A percentile compares a stretch with the other conserved stretches of the same genome.
Conservation (phyloP, 1,284 basidiomycete genomes). For the Rhodotorula sp. region DNA sequence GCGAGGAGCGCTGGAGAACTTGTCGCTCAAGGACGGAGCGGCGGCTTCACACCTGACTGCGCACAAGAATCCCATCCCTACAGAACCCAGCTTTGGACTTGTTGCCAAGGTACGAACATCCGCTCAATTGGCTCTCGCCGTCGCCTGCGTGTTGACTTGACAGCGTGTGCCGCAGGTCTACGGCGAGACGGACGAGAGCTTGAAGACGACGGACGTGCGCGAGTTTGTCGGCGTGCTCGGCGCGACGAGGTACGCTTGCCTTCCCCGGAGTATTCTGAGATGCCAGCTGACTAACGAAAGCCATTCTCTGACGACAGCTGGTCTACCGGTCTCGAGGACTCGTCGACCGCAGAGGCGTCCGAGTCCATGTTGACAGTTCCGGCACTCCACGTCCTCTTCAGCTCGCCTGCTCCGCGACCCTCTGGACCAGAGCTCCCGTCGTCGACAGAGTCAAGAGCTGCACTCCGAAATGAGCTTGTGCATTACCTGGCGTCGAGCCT, state of each 20-base stretch:
- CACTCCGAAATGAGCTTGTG: slow-evolving; percentile 59
- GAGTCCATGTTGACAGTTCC: slow-evolving; percentile 15
- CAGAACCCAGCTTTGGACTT: slow-evolving; percentile 34
- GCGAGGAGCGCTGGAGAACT: neutral
- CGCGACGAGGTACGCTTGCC: slow-evolving; percentile 21
- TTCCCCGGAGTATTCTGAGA: too few relatives aligned
- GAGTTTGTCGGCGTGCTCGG: slow-evolving; percentile 45
- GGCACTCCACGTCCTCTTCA: slow-evolving; percentile 38
- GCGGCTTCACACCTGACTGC: neutral
- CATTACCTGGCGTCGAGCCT: slow-evolving; percentile 68
- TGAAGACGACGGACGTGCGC: slow-evolving; percentile 40
- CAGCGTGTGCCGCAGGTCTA: slow-evolving; percentile 18
- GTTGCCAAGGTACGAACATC: slow-evolving; percentile 34
- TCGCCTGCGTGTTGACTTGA: neutral
- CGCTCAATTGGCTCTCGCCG: too few relatives aligned
- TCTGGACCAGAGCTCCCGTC: neutral
- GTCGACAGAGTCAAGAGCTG: neutral
- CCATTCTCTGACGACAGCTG: slow-evolving; percentile 2
- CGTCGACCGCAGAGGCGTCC: neutral
- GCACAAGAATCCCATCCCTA: slow-evolving; percentile 40
- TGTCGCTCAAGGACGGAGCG: neutral
- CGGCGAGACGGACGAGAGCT: slow-evolving; percentile 29
- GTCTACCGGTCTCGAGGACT: slow-evolving; percentile 28
- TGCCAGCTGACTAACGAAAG: neutral
- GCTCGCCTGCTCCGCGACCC: slow-evolving; percentile 6